A percentile compares a stretch with the other conserved stretches of the same genome.
Conservation (phyloP, 345 rosid species). For the Aquilaria sinensis region DNA sequence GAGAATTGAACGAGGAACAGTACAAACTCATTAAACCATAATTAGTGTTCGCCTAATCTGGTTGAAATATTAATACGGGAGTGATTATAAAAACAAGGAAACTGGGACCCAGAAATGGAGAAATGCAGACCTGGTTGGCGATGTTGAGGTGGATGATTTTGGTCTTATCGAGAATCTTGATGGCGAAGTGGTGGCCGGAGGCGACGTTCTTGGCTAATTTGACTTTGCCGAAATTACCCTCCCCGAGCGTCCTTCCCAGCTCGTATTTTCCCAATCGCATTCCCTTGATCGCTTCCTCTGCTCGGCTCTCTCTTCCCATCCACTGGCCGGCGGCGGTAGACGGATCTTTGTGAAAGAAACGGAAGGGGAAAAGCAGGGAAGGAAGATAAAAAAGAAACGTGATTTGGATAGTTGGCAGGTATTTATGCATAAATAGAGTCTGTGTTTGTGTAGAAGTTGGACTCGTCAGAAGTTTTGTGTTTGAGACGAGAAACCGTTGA, state of each 20-base stretch:
- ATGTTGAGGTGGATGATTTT: conserved; percentile 55
- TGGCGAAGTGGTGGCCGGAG: conserved; percentile 60
- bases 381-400: too few relatives aligned
- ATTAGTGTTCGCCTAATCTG: too few relatives aligned
- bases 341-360: too few relatives aligned
- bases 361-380: too few relatives aligned
- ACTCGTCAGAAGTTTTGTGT: too few relatives aligned
- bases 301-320: conserved; percentile 20
- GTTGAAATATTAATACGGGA: too few relatives aligned
- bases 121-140: conserved; percentile 54
- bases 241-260: conserved; percentile 79
- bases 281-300: conserved; percentile 30
- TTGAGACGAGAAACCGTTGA: too few relatives aligned
- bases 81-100: neutral
- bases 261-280: conserved; percentile 86
- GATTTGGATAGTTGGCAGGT: too few relatives aligned
- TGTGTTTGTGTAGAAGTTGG: too few relatives aligned
- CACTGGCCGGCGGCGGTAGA: neutral
- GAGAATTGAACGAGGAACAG: neutral
- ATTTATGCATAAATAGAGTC: too few relatives aligned
- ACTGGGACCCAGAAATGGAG: neutral
- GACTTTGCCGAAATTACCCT: conserved; percentile 87
- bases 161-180: conserved; percentile 72
- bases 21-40: too few relatives aligned
- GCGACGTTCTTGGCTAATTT: conserved; percentile 54